These are phyloP conservation scores for Aspergillus panamensis DNA, from an alignment of 495 filamentous ascomycete species.

Conservation along the genomic window DNA sequence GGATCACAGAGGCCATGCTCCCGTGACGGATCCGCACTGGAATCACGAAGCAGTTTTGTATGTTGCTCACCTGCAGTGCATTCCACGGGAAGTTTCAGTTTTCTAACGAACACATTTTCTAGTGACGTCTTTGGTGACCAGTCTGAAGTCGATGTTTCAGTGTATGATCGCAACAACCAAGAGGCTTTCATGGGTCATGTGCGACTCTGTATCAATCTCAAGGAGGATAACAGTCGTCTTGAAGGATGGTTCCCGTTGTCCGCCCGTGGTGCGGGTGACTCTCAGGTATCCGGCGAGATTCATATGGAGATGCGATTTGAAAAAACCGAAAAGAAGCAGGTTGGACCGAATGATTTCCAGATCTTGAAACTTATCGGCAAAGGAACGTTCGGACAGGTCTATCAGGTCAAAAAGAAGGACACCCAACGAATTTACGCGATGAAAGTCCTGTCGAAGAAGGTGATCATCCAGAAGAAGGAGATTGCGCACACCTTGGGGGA, in stretches of 20 bases:
- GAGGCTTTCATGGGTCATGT: slow-evolving; percentile 93
- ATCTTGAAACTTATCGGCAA: slow-evolving; percentile 96
- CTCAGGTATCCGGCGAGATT: slow-evolving; percentile 85
- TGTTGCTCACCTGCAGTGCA: slow-evolving; percentile 31
- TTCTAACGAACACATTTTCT: slow-evolving; percentile 3
- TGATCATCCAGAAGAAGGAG: slow-evolving; percentile 99
- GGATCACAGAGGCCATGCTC: slow-evolving; percentile 61
- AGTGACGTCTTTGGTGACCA: slow-evolving; percentile 94
- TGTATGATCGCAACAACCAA: slow-evolving; percentile 82
- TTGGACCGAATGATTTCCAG: slow-evolving; percentile 94
- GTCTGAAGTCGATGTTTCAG: slow-evolving; percentile 86
- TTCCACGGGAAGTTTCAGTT: background rate
- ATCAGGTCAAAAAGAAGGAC: slow-evolving; percentile 98
- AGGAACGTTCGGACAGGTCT: slow-evolving; percentile 99
- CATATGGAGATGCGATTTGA: slow-evolving; percentile 82
- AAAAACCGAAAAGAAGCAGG: slow-evolving; percentile 85
- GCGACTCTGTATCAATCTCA: slow-evolving; percentile 64
- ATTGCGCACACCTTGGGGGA: slow-evolving; percentile 96
- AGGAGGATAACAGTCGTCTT: slow-evolving; percentile 63
- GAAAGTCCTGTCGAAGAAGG: slow-evolving; percentile 99
- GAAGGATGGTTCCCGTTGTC: slow-evolving; percentile 85
- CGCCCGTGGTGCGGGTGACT: slow-evolving; percentile 58
- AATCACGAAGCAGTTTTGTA: slow-evolving; percentile 95
- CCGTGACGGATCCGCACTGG: slow-evolving; percentile 88
- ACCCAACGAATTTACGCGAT: slow-evolving; percentile 95